Evolutionary conservation across 139 green algal genomes (phyloP).

Genomic region (Tetratostichococcus sp.): DNA sequence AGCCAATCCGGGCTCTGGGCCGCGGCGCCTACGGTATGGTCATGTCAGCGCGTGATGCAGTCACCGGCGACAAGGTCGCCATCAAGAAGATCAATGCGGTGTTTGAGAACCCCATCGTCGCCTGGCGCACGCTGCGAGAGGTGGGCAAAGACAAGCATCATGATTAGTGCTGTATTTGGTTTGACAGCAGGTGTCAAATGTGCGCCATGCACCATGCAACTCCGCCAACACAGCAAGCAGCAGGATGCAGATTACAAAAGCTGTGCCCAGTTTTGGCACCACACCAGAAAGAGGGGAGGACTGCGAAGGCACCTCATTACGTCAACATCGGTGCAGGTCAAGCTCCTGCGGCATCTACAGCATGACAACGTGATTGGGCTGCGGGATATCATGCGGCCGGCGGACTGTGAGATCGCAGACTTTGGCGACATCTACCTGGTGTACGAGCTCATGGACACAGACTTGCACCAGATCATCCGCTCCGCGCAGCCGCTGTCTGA

Average conservation of each 20-base stretch:
- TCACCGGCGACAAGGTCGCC: constrained; percentile 81
- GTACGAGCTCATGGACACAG: constrained; percentile 99
- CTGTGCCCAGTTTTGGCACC: too few relatives aligned
- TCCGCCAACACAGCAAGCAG: too few relatives aligned
- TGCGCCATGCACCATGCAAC: too few relatives aligned
- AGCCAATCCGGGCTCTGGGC: constrained; percentile 76
- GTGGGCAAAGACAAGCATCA: too few relatives aligned
- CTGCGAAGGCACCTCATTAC: too few relatives aligned
- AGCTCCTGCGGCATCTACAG: constrained; percentile 81
- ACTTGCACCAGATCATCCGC: constrained; percentile 99
- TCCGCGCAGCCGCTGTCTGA: constrained; percentile 89
- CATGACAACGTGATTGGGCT: constrained; percentile 89
- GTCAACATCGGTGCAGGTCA: constrained; percentile 71
- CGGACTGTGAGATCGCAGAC: constrained; percentile 8
- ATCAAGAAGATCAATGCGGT: constrained; percentile 98
- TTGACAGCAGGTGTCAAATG: too few relatives aligned
- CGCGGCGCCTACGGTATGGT: constrained; percentile 98
- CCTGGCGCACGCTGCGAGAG: constrained; percentile 85
- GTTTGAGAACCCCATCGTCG: constrained; percentile 95
- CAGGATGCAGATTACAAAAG: too few relatives aligned
- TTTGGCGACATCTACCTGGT: constrained; percentile 98
- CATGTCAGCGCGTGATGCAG: constrained; percentile 81
- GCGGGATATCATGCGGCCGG: constrained; percentile 59
- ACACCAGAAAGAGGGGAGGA: too few relatives aligned
- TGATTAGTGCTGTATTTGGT: constrained; percentile 34